Evolutionary conservation across 2,329 filamentous ascomycete genomes (phyloP).

Genomic region (Fusarium chuoi): DNA sequence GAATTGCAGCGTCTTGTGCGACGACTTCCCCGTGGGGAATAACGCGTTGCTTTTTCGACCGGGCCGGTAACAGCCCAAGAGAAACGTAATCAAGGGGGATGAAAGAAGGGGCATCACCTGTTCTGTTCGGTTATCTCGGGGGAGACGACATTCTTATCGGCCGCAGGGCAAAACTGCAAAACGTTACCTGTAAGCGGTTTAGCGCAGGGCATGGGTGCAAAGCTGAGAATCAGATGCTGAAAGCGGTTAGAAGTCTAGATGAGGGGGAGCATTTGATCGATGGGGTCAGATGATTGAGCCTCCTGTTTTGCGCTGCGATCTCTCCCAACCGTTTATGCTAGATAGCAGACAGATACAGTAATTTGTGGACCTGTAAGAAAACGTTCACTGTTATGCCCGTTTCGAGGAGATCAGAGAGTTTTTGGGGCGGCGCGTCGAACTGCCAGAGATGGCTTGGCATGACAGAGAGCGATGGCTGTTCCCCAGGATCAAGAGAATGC

Average conservation of each 20-base stretch:
- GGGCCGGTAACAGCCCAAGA: constrained; percentile 14
- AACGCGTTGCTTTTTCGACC: constrained; percentile 1
- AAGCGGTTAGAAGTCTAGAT: constrained; percentile 6
- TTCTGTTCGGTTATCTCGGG: constrained; percentile 37
- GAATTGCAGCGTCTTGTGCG: neutral
- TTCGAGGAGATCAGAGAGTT: constrained; percentile 1
- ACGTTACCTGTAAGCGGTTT: constrained; percentile 32
- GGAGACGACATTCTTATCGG: constrained; percentile 28
- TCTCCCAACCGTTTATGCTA: neutral
- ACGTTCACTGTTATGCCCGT: constrained; percentile 24
- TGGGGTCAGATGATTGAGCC: constrained; percentile 16
- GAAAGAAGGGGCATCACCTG: constrained; percentile 1
- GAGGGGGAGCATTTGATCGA: neutral
- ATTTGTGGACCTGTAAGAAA: constrained; percentile 12
- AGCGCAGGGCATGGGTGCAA: constrained; percentile 15
- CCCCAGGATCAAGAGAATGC: constrained; percentile 5
- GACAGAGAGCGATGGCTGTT: neutral
- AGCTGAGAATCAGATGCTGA: constrained; percentile 37
- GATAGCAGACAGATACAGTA: constrained; percentile 7
- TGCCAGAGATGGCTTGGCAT: constrained; percentile 20
- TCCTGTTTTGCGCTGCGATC: neutral
- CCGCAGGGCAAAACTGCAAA: constrained; percentile 24
- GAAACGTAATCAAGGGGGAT: neutral
- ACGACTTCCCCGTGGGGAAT: constrained; percentile 28
- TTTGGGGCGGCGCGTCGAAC: neutral